phyloP scores from a whole-genome alignment of 805 yeast genomes.

The Barnettozyma vustinii region DNA sequence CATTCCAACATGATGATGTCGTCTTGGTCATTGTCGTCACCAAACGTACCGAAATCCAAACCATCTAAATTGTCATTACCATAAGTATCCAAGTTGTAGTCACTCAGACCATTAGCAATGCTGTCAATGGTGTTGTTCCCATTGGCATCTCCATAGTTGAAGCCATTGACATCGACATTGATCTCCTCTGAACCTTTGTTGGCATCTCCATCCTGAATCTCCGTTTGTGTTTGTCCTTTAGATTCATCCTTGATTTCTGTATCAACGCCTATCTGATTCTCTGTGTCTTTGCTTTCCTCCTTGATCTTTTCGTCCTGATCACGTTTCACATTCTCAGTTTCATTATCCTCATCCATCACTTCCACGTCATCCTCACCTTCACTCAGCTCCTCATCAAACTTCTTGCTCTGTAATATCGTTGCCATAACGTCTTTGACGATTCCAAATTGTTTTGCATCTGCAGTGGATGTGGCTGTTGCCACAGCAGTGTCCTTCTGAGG shows the following conservation, averaged over 20 bases:
- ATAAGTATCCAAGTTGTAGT: conserved; percentile 6
- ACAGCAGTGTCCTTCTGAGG: conserved; percentile 25
- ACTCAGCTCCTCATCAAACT: conserved; percentile 11
- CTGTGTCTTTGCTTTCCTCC: not conserved
- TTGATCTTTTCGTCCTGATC: not conserved
- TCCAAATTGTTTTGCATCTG: conserved; percentile 11
- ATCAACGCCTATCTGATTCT: not conserved
- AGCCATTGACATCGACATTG: not conserved
- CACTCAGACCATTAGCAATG: conserved; percentile 3
- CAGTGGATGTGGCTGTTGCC: not conserved
- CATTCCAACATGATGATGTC: conserved; percentile 15
- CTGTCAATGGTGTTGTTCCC: conserved; percentile 7
- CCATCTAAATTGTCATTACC: conserved; percentile 12
- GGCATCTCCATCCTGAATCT: not conserved
- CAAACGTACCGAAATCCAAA: conserved; percentile 12
- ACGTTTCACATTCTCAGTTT: not conserved
- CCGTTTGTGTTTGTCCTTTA: not conserved
- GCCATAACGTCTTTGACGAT: conserved; percentile 7
- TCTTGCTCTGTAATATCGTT: conserved; percentile 6
- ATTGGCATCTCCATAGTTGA: not conserved
- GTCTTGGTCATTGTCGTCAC: conserved; percentile 6
- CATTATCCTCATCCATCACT: conserved; percentile 4
- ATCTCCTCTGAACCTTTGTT: not conserved
- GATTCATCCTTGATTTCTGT: not conserved
- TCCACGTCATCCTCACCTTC: conserved; percentile 9